Evolutionary conservation across 306 rosid genomes (phyloP).

Genomic region (Acacia melanoxylon): DNA sequence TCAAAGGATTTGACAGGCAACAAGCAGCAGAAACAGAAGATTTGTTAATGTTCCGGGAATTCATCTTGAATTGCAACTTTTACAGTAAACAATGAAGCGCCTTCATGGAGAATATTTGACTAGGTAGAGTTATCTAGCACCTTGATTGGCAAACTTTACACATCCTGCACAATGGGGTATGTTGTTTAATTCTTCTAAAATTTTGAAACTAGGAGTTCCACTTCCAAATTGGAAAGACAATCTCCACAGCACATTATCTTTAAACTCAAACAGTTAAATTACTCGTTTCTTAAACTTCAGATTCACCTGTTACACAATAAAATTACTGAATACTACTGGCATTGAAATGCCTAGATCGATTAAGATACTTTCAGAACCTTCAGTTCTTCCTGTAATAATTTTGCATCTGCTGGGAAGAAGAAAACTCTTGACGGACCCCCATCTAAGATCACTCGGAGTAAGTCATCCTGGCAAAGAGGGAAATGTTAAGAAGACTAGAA

Average conservation of each 20-base stretch:
- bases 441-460: constrained; percentile 84
- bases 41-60: no score
- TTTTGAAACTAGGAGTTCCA: background rate
- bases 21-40: no score
- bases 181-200: background rate
- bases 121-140: background rate
- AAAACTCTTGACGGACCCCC: constrained; percentile 86
- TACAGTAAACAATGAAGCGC: background rate
- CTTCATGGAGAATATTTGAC: background rate
- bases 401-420: constrained; percentile 69
- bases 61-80: background rate
- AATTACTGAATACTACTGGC: constrained; percentile 5
- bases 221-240: background rate
- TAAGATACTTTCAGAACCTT: constrained; percentile 79
- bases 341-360: constrained; percentile 21
- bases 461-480: constrained; percentile 68
- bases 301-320: constrained; percentile 17
- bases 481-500: constrained; percentile 21
- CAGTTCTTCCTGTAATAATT: constrained; percentile 87
- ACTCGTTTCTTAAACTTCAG: background rate
- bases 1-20: no score
- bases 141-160: background rate
- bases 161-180: background rate
- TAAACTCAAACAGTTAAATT: constrained; percentile 25
- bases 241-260: background rate